These are phyloP conservation scores for Orbilia javanica DNA, from an alignment of 2,329 filamentous ascomycete genomes.

Conservation along the genomic window DNA sequence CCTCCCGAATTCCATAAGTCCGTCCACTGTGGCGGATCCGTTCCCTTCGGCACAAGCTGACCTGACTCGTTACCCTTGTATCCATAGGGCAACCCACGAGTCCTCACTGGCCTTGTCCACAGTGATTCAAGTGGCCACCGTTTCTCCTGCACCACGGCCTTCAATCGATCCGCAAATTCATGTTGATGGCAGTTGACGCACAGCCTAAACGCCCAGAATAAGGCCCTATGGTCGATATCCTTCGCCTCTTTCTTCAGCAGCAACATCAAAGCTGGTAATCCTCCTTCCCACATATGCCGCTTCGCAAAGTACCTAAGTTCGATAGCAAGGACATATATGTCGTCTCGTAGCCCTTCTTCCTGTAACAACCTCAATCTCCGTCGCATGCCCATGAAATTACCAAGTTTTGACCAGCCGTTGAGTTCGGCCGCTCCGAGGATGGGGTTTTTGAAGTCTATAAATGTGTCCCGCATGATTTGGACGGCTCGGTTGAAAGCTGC, in stretches of 20 bases:
- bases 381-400: slow-evolving; percentile 56
- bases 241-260: slow-evolving; percentile 26
- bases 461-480: slow-evolving; percentile 45
- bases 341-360: slow-evolving; percentile 48
- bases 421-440: slow-evolving; percentile 46
- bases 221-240: slow-evolving; percentile 42
- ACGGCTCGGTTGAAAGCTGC: slow-evolving; percentile 53
- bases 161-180: slow-evolving; percentile 41
- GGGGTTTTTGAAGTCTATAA: slow-evolving; percentile 48
- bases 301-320: slow-evolving; percentile 52
- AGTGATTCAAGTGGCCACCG: slow-evolving; percentile 46
- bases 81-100: slow-evolving; percentile 39
- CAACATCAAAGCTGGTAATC: slow-evolving; percentile 34
- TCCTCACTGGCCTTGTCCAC: slow-evolving; percentile 37
- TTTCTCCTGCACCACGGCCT: slow-evolving; percentile 52
- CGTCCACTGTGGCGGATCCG: slow-evolving; percentile 22
- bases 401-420: slow-evolving; percentile 55
- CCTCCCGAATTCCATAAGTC: slow-evolving; percentile 27
- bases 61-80: slow-evolving; percentile 32
- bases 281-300: slow-evolving; percentile 57
- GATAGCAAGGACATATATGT: slow-evolving; percentile 48
- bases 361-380: slow-evolving; percentile 44
- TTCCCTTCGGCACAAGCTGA: slow-evolving; percentile 25
- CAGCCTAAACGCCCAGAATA: slow-evolving; percentile 52
- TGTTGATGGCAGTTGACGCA: slow-evolving; percentile 47